These are phyloP conservation scores for Whalleya microplaca DNA, from an alignment of 2,329 filamentous ascomycete species.

Conservation along the genomic window DNA sequence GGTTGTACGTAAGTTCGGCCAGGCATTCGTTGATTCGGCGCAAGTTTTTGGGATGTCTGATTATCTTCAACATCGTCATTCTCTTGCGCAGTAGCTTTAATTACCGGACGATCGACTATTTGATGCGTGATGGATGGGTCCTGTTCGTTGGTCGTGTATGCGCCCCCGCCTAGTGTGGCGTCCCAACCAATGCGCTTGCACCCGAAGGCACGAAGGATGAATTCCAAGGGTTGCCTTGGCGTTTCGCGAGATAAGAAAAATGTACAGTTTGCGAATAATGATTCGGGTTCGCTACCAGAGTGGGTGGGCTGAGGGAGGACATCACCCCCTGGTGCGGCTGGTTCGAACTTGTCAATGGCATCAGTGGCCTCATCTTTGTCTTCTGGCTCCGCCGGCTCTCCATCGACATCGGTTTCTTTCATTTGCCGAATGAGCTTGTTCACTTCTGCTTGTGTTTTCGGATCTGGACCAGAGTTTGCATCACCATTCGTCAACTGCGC, in stretches of 20 bases:
- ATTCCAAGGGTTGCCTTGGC: conserved; percentile 86
- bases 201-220: conserved; percentile 90
- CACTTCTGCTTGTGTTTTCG: conserved; percentile 67
- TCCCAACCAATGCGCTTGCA: conserved; percentile 98
- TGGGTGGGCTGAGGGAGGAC: conserved; percentile 77
- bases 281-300: conserved; percentile 67
- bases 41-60: conserved; percentile 63
- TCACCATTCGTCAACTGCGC: conserved; percentile 57
- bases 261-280: conserved; percentile 86
- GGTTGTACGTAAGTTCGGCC: conserved; percentile 93
- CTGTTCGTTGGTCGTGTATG: conserved; percentile 86
- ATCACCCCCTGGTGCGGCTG: conserved; percentile 82
- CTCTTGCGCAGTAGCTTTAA: conserved; percentile 61
- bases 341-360: conserved; percentile 89
- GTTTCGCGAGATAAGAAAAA: conserved; percentile 95
- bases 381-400: conserved; percentile 46
- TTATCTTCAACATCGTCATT: conserved; percentile 59
- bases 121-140: conserved; percentile 94
- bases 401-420: conserved; percentile 55
- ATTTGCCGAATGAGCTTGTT: conserved; percentile 72
- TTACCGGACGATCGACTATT: conserved; percentile 85
- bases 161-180: conserved; percentile 83
- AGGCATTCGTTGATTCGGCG: conserved; percentile 75
- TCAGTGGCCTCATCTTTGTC: conserved; percentile 54
- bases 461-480: conserved; percentile 59